Percentiles rank a stretch among this genome's conserved stretches.
Conservation (phyloP, 2,329 filamentous ascomycete genomes). For the Leptographium galeiforme region DNA sequence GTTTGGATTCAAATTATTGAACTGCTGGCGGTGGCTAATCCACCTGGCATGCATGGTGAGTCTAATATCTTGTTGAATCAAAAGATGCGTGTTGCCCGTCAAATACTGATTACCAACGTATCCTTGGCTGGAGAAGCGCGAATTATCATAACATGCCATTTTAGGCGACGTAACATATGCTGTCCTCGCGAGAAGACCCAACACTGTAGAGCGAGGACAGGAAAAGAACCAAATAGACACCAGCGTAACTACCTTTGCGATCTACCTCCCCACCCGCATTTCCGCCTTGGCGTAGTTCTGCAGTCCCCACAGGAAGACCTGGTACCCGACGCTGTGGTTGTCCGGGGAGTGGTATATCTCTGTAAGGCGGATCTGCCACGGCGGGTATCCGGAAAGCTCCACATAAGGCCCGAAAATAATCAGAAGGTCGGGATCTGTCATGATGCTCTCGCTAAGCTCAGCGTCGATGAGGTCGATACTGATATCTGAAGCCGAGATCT, state of each 20-base stretch:
- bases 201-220: neutral
- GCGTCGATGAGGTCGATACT: conserved; percentile 76
- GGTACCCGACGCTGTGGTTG: conserved; percentile 78
- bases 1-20: no score
- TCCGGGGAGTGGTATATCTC: conserved; percentile 78
- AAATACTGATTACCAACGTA: neutral
- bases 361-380: conserved; percentile 88
- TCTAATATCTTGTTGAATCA: neutral
- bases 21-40: neutral
- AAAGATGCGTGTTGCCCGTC: neutral
- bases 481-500: conserved; percentile 71
- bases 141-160: neutral
- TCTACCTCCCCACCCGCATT: conserved; percentile 57
- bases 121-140: neutral
- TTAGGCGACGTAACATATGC: neutral
- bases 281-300: conserved; percentile 77
- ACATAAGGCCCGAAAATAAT: conserved; percentile 77
- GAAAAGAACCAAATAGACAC: neutral
- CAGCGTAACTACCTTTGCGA: neutral
- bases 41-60: neutral
- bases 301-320: conserved; percentile 77
- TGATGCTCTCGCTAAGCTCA: conserved; percentile 67
- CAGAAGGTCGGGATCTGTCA: conserved; percentile 80
- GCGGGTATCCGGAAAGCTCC: conserved; percentile 80
- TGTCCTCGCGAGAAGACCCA: neutral